phyloP scores from a whole-genome alignment of 106 monocot species.

The Apostasia shenzhenica region DNA sequence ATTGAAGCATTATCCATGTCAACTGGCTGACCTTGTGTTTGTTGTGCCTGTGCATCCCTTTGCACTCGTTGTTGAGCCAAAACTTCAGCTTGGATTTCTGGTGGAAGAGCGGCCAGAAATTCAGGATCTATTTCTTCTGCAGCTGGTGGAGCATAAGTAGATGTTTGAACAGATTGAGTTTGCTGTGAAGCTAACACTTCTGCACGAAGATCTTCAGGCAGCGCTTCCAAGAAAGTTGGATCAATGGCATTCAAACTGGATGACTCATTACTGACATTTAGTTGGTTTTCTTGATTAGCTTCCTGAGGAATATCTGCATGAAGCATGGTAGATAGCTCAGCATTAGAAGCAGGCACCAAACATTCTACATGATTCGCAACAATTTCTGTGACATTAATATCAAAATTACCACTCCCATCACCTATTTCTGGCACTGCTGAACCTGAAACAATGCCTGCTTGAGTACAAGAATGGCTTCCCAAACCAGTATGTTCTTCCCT shows the following conservation, averaged over 20 bases:
- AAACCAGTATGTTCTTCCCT: slow-evolving; percentile 12
- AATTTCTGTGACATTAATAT: slow-evolving; percentile 24
- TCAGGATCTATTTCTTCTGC: slow-evolving; percentile 82
- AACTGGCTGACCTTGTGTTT: slow-evolving; percentile 50
- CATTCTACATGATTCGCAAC: slow-evolving; percentile 21
- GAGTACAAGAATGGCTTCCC: slow-evolving; percentile 38
- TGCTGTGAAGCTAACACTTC: slow-evolving; percentile 76
- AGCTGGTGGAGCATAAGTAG: slow-evolving; percentile 36
- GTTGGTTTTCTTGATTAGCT: slow-evolving; percentile 21
- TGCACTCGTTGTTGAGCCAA: slow-evolving; percentile 71
- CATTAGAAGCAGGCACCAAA: slow-evolving; percentile 13
- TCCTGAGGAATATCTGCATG: slow-evolving; percentile 17
- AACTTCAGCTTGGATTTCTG: slow-evolving; percentile 81
- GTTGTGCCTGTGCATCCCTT: slow-evolving; percentile 38
- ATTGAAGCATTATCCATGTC: slow-evolving; percentile 91
- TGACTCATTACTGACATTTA: slow-evolving; percentile 26
- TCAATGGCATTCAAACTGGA: slow-evolving; percentile 62
- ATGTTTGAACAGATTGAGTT: slow-evolving; percentile 29
- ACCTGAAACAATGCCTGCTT: slow-evolving; percentile 39
- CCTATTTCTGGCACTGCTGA: slow-evolving; percentile 28
- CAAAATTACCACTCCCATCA: slow-evolving; percentile 33
- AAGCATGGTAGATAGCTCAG: slow-evolving; percentile 15
- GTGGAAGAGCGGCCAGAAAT: slow-evolving; percentile 79
- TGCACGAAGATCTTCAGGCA: slow-evolving; percentile 73
- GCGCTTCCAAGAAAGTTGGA: slow-evolving; percentile 75